Conservation (phyloP, 306 rosid genomes). For the Ormosia emarginata region DNA sequence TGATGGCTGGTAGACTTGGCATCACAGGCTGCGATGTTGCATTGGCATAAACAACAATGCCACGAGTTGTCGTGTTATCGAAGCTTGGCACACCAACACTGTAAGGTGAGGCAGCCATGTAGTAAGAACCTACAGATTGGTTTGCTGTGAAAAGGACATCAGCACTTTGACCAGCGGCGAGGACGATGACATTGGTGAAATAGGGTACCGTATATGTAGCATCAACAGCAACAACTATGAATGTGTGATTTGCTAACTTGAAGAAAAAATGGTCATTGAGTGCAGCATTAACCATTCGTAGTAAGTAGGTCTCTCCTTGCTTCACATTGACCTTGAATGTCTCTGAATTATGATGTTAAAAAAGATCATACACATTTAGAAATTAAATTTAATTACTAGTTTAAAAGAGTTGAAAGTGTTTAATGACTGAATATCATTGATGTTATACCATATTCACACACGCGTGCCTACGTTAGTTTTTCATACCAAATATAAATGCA, state of each 20-base stretch:
- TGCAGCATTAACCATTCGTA: conserved; percentile 54
- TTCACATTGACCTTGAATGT: conserved; percentile 31
- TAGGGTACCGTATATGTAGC: conserved; percentile 45
- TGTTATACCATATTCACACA: no score
- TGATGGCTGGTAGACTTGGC: conserved; percentile 34
- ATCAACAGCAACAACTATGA: conserved; percentile 56
- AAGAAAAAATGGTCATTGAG: conserved; percentile 56
- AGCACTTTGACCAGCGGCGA: conserved; percentile 44
- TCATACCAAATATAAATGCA: no score
- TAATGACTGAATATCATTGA: no score
- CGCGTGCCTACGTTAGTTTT: no score
- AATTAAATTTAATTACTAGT: neutral
- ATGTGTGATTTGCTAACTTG: conserved; percentile 50
- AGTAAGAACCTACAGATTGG: conserved; percentile 45
- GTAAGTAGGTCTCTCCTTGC: conserved; percentile 44
- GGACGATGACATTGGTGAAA: conserved; percentile 36
- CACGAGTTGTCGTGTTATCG: conserved; percentile 30
- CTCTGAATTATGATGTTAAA: neutral
- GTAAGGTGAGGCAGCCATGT: conserved; percentile 53
- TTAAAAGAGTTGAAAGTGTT: no score
- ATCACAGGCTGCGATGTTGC: conserved; percentile 12
- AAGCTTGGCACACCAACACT: neutral
- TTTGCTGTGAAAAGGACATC: conserved; percentile 46
- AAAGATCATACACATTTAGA: neutral
- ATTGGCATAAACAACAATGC: conserved; percentile 31